A percentile compares a stretch with the other conserved stretches of the same genome.
These are phyloP conservation scores for Tilletia indica DNA, from an alignment of 1,284 basidiomycete species.

Conservation along the genomic window DNA sequence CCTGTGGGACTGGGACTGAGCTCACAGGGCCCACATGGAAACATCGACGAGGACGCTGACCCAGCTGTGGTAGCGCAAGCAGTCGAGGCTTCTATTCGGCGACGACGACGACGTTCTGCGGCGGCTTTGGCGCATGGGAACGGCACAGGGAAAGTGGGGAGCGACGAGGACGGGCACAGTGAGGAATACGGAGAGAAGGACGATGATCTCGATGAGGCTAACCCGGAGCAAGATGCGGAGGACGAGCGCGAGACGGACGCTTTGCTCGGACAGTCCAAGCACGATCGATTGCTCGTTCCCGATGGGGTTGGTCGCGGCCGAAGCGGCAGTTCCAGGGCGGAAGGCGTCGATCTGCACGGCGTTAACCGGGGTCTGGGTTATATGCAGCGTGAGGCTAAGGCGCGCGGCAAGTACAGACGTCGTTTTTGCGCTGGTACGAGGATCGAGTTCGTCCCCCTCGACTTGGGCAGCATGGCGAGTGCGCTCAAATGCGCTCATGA, in stretches of 20 bases:
- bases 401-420: slow-evolving; percentile 43
- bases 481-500: slow-evolving; percentile 47
- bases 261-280: neutral
- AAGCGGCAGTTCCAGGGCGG: neutral
- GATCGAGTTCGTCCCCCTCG: slow-evolving; percentile 53
- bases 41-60: slow-evolving; percentile 40
- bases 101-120: neutral
- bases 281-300: neutral
- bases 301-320: neutral
- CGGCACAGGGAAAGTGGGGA: neutral
- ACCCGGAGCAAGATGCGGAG: slow-evolving; percentile 15
- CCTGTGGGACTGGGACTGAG: neutral
- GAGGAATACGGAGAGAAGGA: slow-evolving; percentile 20
- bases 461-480: slow-evolving; percentile 52
- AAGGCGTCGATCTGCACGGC: slow-evolving; percentile 5
- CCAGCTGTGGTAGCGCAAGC: slow-evolving; percentile 31
- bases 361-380: slow-evolving; percentile 27
- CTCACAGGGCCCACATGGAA: neutral
- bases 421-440: slow-evolving; percentile 46
- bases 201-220: slow-evolving; percentile 14
- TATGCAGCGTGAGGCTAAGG: slow-evolving; percentile 36
- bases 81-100: neutral
- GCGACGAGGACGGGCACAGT: neutral
- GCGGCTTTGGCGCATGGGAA: neutral
- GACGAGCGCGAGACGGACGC: slow-evolving; percentile 17